These are phyloP conservation scores for Peribolospora baueri DNA, from an alignment of 768 basidiomycete genomes.

Conservation along the genomic window DNA sequence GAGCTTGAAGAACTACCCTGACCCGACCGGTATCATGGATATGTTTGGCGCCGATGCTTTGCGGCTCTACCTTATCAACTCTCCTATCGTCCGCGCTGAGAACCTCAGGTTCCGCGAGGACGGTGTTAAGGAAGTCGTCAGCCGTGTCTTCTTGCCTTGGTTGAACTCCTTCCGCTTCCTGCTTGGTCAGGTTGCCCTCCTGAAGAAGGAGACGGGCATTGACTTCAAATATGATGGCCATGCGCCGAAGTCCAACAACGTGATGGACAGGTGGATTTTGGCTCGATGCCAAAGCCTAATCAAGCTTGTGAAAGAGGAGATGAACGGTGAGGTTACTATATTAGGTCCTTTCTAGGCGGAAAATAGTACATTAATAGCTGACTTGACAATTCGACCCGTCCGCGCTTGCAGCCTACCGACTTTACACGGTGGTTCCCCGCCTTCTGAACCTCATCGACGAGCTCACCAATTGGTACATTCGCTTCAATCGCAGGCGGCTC, in stretches of 20 bases:
- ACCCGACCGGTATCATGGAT: conserved; percentile 71
- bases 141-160: conserved; percentile 92
- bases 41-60: conserved; percentile 89
- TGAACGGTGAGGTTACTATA: conserved; percentile 35
- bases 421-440: conserved; percentile 93
- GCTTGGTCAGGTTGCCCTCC: conserved; percentile 69
- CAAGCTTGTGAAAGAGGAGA: conserved; percentile 68
- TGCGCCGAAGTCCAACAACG: conserved; percentile 57
- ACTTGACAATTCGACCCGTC: background rate
- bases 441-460: conserved; percentile 79
- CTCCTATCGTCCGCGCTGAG: conserved; percentile 90
- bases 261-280: conserved; percentile 97
- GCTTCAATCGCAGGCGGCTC: conserved; percentile 82
- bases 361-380: background rate
- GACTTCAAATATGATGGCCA: conserved; percentile 74
- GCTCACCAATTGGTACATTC: conserved; percentile 98
- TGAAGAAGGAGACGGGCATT: conserved; percentile 51
- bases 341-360: background rate
- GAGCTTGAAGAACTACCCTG: conserved; percentile 85
- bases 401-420: conserved; percentile 38
- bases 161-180: conserved; percentile 98
- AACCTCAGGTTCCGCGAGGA: conserved; percentile 95
- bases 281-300: conserved; percentile 96
- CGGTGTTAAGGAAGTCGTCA: conserved; percentile 86
- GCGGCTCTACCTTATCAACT: conserved; percentile 97